Evolutionary conservation across 2,329 filamentous ascomycete species (phyloP), one percentile per base, ranked within the genome.

Genomic region (Colletotrichum endophyticum): DNA sequence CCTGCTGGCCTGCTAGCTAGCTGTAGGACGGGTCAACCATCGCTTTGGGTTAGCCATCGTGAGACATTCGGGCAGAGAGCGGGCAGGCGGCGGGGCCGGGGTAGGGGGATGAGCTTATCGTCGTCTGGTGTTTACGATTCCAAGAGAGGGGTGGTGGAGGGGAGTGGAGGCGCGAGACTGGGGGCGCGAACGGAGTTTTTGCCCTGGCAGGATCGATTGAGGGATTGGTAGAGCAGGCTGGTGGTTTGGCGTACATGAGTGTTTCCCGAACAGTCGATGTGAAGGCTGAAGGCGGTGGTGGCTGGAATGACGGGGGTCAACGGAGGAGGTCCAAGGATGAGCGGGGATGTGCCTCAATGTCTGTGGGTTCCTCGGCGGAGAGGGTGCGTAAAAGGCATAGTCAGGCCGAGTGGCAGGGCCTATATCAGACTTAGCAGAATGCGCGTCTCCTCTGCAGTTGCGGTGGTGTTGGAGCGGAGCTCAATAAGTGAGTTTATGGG

Each of bases 121-220:
- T 70, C 59, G 74, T 76, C 71, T 76, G 66, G 74, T 66, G 66
- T 76, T 76, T 74, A 76, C 74, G 59, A 76, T 73, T 64, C 57
- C 59, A 74, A 70, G 74, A 70, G 74, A 66, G 70, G 57, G 64
- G 32, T 32, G 44, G 64, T 69, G 57, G 66, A 74, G 71, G 68
- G 56, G 39, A 69, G 74, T 66, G 64, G 49, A 66, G 57, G 73
- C 57, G 36, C 57, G 44, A 63, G 19, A n/a, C 57, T 66, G 39
- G 61, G 73, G 74, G 70, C 32, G 64, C 64, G 70, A 76, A 76
- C 34, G 44, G 64, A 74, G 66, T 66, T 28, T 64, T 69, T 63
- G 19, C 44, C 44, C 70, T 67, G 25, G 57, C 67, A 57, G 64
- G 73, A 72, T 72, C 53, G 6, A 72, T 53, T 56, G 62, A 30